These are phyloP conservation scores for Chrysoporthe cubensis DNA, from an alignment of 2,329 filamentous ascomycete genomes.

Conservation along the genomic window DNA sequence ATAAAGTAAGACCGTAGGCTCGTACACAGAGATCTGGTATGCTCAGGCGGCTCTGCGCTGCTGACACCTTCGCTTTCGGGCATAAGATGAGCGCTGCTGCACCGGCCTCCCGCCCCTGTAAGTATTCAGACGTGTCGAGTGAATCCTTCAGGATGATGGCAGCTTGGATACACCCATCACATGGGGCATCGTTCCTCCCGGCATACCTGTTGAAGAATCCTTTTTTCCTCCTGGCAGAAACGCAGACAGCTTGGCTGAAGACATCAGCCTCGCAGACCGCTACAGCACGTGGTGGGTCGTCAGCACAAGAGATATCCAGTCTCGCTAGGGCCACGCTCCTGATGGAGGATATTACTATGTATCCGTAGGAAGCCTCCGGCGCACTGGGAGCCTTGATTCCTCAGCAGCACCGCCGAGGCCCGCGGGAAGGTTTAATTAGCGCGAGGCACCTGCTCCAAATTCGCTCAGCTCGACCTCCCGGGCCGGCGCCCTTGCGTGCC, in stretches of 20 bases:
- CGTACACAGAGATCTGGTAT: slow-evolving; percentile 7
- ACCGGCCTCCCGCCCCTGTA: slow-evolving; percentile 2
- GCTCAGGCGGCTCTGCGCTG: slow-evolving; percentile 21
- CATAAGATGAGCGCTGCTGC: slow-evolving; percentile 9
- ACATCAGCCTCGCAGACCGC: background rate
- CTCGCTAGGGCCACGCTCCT: background rate
- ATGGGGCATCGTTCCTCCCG: too few species aligned
- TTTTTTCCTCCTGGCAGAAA: background rate
- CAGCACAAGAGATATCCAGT: background rate
- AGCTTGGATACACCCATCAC: background rate
- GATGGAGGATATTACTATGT: background rate
- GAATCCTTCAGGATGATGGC: slow-evolving; percentile 1
- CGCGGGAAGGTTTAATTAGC: too few species aligned
- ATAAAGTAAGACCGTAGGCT: slow-evolving; percentile 2
- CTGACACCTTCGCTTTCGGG: slow-evolving; percentile 12
- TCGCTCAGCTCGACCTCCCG: too few species aligned
- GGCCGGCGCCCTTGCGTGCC: too few species aligned
- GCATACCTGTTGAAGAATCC: background rate
- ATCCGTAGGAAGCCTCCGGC: background rate
- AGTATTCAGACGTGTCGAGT: background rate
- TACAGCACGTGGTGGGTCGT: background rate
- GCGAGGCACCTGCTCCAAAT: too few species aligned
- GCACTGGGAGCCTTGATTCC: background rate
- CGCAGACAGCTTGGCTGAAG: background rate
- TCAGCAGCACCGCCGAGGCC: too few species aligned